Percentiles rank a stretch among this genome's conserved stretches.
Evolutionary conservation across 257 asterid species (phyloP).

Genomic region (Jasminum sambac): DNA sequence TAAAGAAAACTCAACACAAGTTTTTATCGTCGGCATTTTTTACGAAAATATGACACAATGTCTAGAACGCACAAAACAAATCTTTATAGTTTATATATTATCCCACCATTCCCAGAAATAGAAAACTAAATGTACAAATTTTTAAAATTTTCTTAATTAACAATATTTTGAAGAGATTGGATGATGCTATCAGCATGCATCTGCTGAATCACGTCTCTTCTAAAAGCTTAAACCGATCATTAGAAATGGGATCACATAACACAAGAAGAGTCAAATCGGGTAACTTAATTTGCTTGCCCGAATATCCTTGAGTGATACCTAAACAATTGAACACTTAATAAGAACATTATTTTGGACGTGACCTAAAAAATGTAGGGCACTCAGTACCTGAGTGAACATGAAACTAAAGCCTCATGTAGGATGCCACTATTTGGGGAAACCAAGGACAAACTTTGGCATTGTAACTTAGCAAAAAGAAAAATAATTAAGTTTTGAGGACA

Average conservation of each 20-base stretch:
- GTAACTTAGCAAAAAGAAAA: background rate
- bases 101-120: too few species aligned
- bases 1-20: too few species aligned
- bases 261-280: background rate
- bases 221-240: background rate
- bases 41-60: too few species aligned
- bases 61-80: too few species aligned
- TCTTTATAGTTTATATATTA: too few species aligned
- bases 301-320: background rate
- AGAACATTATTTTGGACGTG: too few species aligned
- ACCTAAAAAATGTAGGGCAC: background rate
- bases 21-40: too few species aligned
- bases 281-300: background rate
- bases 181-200: background rate
- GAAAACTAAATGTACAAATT: too few species aligned
- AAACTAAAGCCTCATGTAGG: background rate
- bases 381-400: conserved; percentile 15
- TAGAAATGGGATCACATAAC: background rate
- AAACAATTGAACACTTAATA: too few species aligned
- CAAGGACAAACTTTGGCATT: background rate
- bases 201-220: background rate
- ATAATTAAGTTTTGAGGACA: background rate
- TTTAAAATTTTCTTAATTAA: too few species aligned
- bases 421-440: background rate
- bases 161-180: too few species aligned